Conservation (phyloP, 495 filamentous ascomycete species). For the Corynascus novoguineensis region DNA sequence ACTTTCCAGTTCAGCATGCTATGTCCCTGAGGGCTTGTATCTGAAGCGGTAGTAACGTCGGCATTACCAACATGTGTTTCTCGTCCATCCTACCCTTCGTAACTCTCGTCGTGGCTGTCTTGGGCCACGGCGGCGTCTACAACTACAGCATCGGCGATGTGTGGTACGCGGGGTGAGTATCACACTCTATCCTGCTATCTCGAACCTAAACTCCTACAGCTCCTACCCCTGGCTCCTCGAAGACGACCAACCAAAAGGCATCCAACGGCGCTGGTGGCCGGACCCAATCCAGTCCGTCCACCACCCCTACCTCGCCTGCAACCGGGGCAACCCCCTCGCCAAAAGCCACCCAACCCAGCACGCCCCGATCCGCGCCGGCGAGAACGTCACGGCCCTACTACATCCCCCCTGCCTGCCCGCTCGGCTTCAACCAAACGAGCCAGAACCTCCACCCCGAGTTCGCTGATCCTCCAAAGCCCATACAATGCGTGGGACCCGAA, state of each 20-base stretch:
- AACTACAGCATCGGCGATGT: slow-evolving; percentile 1
- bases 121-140: neutral
- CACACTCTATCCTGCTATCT: neutral
- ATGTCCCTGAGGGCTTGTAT: too few relatives aligned
- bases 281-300: slow-evolving; percentile 41
- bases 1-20: too few relatives aligned
- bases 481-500: slow-evolving; percentile 1
- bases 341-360: slow-evolving; percentile 16
- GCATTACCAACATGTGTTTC: too few relatives aligned
- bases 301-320: slow-evolving; percentile 41
- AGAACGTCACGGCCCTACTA: slow-evolving; percentile 44
- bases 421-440: neutral
- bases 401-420: slow-evolving; percentile 24
- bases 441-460: neutral
- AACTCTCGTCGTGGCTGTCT: neutral
- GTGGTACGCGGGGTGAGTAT: neutral
- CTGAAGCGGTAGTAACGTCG: too few relatives aligned
- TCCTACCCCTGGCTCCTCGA: slow-evolving; percentile 1
- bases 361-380: slow-evolving; percentile 39
- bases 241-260: neutral
- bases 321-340: slow-evolving; percentile 32
- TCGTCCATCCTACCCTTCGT: too few relatives aligned
- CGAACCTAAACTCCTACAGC: neutral
- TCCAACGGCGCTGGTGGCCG: slow-evolving; percentile 6
- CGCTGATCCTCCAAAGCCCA: neutral